Percentiles rank a stretch among this genome's conserved stretches.
Evolutionary conservation across 2,329 filamentous ascomycete species (phyloP).

Genomic region (Monosporascus sp.): DNA sequence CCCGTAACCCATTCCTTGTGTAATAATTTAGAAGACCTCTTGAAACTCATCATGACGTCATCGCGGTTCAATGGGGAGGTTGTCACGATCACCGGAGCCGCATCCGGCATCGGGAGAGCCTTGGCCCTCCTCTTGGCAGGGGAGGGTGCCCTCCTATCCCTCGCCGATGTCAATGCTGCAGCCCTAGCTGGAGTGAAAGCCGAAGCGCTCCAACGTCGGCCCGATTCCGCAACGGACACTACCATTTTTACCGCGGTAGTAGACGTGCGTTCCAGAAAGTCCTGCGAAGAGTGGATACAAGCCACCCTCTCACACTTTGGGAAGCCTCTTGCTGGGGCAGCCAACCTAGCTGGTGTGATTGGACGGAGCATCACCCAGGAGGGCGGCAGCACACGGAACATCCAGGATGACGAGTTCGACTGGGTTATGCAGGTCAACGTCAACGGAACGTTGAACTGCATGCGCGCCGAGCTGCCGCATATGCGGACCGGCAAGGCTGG

Average conservation of each 20-base stretch:
- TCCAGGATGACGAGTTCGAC: conserved; percentile 6
- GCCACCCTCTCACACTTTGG: conserved; percentile 17
- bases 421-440: conserved; percentile 8
- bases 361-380: conserved; percentile 2
- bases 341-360: conserved; percentile 24
- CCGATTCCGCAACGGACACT: background rate
- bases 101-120: background rate
- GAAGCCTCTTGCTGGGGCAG: conserved; percentile 16
- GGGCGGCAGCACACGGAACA: conserved; percentile 1
- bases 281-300: conserved; percentile 18
- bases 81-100: conserved; percentile 1
- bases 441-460: conserved; percentile 8
- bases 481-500: conserved; percentile 3
- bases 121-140: conserved; percentile 33
- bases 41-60: too few species aligned
- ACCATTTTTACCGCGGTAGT: conserved; percentile 6
- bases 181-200: conserved; percentile 19
- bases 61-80: background rate
- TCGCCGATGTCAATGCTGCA: conserved; percentile 35
- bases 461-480: conserved; percentile 8
- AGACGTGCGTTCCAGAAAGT: conserved; percentile 17
- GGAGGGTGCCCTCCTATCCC: conserved; percentile 34
- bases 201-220: background rate
- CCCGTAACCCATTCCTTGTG: background rate
- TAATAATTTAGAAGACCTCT: background rate